Base-by-base conservation (phyloP, 148 eudicot genomes). In the Heliosperma pusillum region DNA sequence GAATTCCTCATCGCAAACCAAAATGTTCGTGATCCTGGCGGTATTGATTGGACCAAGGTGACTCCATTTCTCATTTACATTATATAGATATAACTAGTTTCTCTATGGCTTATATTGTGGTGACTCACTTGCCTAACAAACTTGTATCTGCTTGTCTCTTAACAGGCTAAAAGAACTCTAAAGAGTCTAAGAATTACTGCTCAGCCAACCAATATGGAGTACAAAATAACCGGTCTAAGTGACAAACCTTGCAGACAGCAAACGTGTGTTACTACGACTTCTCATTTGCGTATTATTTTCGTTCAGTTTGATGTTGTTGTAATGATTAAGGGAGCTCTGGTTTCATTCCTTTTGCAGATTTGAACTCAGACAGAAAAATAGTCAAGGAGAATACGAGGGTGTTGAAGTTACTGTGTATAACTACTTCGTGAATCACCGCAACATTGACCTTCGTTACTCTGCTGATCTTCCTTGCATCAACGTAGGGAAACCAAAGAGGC, bases 401-500 rank as follows among this genome's bases (percentile, higher is more conserved):
- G n/a, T 78, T 21, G 91, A 89, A 76, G 72, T 88, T 11, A 85
- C 91, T 4, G 93, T 89, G 16, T 82, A 78, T 74, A 88, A 91
- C 25, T 91, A 91, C 78, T 91, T 87, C 74, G 65, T 83, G 24
- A 80, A 82, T 1, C 68, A 80, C 57, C 88, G 86, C 2, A 63
- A 75, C 3, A 89, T 89, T 29, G 78, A 76, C 27, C 79, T 87
- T 24, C 74, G 57, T 1, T 76, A 62, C 44, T 86, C 96, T 36
- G 87, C 64, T 53, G 82, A 84, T 58, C 71, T 81, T 24, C 96
- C 96, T 7, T 91, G 96, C 78, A 77, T 91, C 40, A 88, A 91
- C 74, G 89, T 91, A 15, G 96, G 96, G 47, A 88, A 83, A 76
- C 89, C 90, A 9, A 89, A 91, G 80, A 82, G 82, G 65, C 90